phyloP scores from a whole-genome alignment of 768 basidiomycete genomes.

The Candolleomyces eurysporus region DNA sequence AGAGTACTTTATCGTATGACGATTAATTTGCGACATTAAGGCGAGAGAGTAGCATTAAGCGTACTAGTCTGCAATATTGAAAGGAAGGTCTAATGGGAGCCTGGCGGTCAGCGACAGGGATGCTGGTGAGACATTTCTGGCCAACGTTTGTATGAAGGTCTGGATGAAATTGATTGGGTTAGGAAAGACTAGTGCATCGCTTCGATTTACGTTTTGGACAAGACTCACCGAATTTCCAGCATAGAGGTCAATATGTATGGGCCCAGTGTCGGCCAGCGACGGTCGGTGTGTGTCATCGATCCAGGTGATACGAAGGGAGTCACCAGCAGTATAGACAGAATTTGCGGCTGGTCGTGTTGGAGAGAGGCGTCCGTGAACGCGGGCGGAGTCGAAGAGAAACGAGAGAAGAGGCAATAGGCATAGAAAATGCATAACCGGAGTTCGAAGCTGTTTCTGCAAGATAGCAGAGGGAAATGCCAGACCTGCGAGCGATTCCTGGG shows the following conservation, averaged over 20 bases:
- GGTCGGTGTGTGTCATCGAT: constrained; percentile 45
- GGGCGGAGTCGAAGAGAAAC: too few species aligned
- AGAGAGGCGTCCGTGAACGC: constrained; percentile 30
- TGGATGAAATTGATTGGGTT: constrained; percentile 16
- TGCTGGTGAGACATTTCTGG: constrained; percentile 38
- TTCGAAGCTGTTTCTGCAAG: too few species aligned
- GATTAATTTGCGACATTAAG: background rate
- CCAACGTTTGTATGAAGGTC: constrained; percentile 44
- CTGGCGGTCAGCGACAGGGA: constrained; percentile 24
- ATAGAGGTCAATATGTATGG: constrained; percentile 46
- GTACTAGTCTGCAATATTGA: constrained; percentile 28
- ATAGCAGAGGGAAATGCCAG: too few species aligned
- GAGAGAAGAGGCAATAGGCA: background rate
- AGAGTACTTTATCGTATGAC: constrained; percentile 25
- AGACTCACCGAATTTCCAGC: constrained; percentile 39
- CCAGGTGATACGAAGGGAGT: constrained; percentile 46
- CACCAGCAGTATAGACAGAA: constrained; percentile 45
- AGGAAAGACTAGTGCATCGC: background rate
- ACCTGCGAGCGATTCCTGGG: too few species aligned
- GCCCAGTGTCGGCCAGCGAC: constrained; percentile 37
- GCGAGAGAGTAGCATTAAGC: constrained; percentile 8
- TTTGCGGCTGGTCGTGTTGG: constrained; percentile 47
- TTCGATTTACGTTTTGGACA: background rate
- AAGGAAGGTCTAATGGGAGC: constrained; percentile 29
- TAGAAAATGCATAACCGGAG: background rate